A percentile compares a stretch with the other conserved stretches of the same genome.
phyloP scores from a whole-genome alignment of 2,329 filamentous ascomycete genomes.

The Botryotinia calthae region DNA sequence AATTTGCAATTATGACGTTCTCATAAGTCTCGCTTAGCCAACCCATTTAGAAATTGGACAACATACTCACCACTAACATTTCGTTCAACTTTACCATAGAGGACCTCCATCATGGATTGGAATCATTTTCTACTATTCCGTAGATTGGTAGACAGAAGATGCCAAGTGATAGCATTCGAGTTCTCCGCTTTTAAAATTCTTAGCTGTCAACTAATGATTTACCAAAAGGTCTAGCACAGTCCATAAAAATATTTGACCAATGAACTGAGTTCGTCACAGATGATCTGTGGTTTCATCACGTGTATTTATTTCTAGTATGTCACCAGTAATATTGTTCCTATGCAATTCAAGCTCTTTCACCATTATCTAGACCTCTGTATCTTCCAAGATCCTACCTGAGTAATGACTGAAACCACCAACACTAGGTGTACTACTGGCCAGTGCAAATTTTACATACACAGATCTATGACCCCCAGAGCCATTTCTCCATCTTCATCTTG shows the following conservation, averaged over 20 bases:
- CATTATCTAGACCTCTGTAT: not conserved
- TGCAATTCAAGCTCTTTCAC: not conserved
- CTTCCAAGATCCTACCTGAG: rapidly evolving
- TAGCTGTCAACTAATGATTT: not conserved
- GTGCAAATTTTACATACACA: not conserved
- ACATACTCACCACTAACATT: not conserved
- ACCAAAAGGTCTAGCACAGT: not conserved
- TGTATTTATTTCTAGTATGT: not conserved
- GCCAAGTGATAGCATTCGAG: not conserved
- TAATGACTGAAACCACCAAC: rapidly evolving
- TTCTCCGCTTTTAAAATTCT: not conserved
- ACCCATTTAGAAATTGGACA: not conserved
- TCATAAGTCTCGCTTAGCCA: not conserved
- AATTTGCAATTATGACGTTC: not conserved
- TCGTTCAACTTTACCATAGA: not conserved
- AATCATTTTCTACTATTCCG: not conserved
- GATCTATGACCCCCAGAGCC: rapidly evolving
- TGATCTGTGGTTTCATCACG: not conserved
- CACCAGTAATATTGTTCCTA: not conserved
- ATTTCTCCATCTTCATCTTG: not conserved
- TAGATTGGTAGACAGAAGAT: not conserved
- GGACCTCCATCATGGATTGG: no score
- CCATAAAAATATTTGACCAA: not conserved
- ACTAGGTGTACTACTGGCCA: not conserved
- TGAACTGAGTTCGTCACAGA: not conserved